Base-by-base conservation (phyloP, 2,329 filamentous ascomycete genomes). In the Drechslerella stenobrocha region DNA sequence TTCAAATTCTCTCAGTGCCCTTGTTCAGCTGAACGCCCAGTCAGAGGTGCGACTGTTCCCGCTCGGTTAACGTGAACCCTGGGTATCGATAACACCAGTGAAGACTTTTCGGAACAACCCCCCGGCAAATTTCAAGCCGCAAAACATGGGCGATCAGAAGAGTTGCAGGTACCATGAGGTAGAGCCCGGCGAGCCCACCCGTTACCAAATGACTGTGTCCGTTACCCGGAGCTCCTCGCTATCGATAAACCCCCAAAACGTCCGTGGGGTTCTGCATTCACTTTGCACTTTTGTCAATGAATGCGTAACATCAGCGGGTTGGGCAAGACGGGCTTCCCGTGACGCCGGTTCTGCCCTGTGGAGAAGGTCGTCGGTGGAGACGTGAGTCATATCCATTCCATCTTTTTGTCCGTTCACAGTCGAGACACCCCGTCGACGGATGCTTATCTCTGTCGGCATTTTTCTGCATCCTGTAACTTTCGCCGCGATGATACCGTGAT, bases 221-320 rank as follows among this genome's bases (percentile, higher is more conserved):
- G 11, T 35, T 11, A 24, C 28, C 26, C 15, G 30, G 52, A 63
- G 52, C 46, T 57, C 52, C 24, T 44, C 37, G 15, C 55, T 52
- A 61, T 61, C 48, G 48, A 52, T 53, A 57, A 45, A 52, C 47
- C 22, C 15, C n/a, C n/a, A n/a, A n/a, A n/a, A 26, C n/a, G 32
- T 59, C 34, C 52, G 55, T 59, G 50, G 53, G 48, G 34, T 9
- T 46, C 18, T 4, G 18, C 42, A 9, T 7, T 26, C 15, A n/a
- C n/a, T 60, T 59, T 67, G 63, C 63, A 22, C 55, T 67, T 67
- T 67, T 67, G 63, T 67, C 51, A 7, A 46, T 26, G 37, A 42
- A 22, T 37, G n/a, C 51, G 59, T 35, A 51, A 51, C 26, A 20
- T 20, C n/a, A 23, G 28, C 47, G 52, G 52, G 52, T 52, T 45